phyloP scores from a whole-genome alignment of 2,329 filamentous ascomycete species.

The Whalleya microplaca region DNA sequence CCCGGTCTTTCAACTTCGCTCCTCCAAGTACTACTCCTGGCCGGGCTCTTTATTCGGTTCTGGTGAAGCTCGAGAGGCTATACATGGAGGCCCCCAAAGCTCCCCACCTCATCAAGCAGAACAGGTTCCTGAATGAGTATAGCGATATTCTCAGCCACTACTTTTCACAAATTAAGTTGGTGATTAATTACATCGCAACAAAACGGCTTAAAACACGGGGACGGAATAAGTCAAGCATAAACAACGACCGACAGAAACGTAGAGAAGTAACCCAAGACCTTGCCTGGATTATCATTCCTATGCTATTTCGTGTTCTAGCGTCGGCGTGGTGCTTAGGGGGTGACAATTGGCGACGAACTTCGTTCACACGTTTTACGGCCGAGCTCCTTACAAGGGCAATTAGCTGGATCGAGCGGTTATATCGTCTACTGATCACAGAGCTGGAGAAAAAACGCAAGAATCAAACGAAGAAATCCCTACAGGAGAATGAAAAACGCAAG shows the following conservation, averaged over 20 bases:
- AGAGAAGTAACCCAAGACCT: conserved; percentile 29
- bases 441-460: conserved; percentile 4
- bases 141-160: conserved; percentile 30
- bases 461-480: too few relatives aligned
- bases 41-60: conserved; percentile 22
- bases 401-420: conserved; percentile 30
- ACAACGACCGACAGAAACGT: conserved; percentile 15
- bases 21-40: conserved; percentile 21
- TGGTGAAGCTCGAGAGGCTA: conserved; percentile 33
- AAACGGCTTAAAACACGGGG: conserved; percentile 12
- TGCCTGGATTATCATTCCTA: conserved; percentile 29
- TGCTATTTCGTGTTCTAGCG: conserved; percentile 30
- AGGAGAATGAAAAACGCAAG: conserved; percentile 16
- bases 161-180: conserved; percentile 25
- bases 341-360: conserved; percentile 11
- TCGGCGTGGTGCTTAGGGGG: conserved; percentile 34
- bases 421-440: conserved; percentile 22
- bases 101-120: conserved; percentile 29
- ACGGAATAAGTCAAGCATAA: conserved; percentile 4
- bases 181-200: conserved; percentile 27
- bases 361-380: conserved; percentile 29
- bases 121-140: conserved; percentile 30
- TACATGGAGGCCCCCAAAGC: conserved; percentile 21
- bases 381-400: conserved; percentile 29
- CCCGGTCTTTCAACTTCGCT: conserved; percentile 13